Evolutionary conservation across 148 eudicot species (phyloP), one percentile per base, ranked within the genome.

Genomic region (Nepenthes gracilis): DNA sequence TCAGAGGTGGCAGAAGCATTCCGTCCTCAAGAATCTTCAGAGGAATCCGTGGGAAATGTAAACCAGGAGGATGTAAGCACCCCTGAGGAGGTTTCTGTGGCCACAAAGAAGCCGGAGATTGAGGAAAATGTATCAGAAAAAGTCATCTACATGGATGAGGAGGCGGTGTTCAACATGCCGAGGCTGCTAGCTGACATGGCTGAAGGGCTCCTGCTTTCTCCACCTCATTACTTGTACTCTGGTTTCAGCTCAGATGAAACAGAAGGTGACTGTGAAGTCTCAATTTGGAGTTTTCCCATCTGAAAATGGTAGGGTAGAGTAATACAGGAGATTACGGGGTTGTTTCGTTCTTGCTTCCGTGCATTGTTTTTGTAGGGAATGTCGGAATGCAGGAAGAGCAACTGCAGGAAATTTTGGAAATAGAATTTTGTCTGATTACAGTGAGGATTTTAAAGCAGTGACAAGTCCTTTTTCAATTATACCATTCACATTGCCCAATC

Each of bases 181-280:
- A 50, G 49, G 23, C 36, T 51, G 55, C 65, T 62, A 43, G 49
- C 56, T 0, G 40, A 48, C 45, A 62, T 62, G 65, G 54, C 65
- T 10, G 55, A 62, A 48, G 49, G 36, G 55, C 55, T 62, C 14
- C 49, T 62, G 37, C 49, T 53, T 3, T 53, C 65, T 33, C 65
- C 65, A 32, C 65, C 12, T 62, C 55, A 62, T 49, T 9, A 10
- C 34, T 47, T 51, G 45, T 49, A 51, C 36, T 54, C 47, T 36
- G 12, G 54, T 34, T 47, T 50, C 35, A 53, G 55, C 47, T 62
- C 54, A 53, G 55, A 62, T 62, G 65, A 62, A 50, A 13, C 47
- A 52, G 64, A 49, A 23, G 36, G 33, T 62, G 55, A 62, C 54
- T 48, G 65, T 62, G 65, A 62, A 53, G 56, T 62, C 2, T 51